Percentiles rank a stretch among this genome's conserved stretches.
phyloP scores from a whole-genome alignment of 2,329 filamentous ascomycete genomes.

The Sporothrix pseudoabietina region DNA sequence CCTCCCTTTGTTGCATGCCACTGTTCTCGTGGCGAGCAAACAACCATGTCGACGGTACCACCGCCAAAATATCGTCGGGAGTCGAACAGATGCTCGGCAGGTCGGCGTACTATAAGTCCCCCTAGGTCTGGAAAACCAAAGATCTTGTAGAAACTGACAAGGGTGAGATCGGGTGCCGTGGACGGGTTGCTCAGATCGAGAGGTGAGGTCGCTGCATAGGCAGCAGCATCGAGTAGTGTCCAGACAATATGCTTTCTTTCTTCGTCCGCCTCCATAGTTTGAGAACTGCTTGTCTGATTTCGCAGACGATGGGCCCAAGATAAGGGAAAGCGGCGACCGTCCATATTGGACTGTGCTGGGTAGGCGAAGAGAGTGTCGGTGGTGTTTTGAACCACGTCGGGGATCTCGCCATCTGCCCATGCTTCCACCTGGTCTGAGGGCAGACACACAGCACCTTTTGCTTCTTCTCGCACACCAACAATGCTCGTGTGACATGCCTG shows the following conservation, averaged over 20 bases:
- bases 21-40: conserved; percentile 68
- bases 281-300: neutral
- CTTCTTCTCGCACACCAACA: conserved; percentile 76
- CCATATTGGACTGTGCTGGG: conserved; percentile 91
- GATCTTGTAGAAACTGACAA: conserved; percentile 94
- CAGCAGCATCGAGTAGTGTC: conserved; percentile 82
- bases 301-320: conserved; percentile 58
- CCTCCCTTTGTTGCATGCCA: conserved; percentile 76
- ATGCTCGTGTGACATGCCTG: conserved; percentile 83
- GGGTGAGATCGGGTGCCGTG: conserved; percentile 77
- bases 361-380: conserved; percentile 68
- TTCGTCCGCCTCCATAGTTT: conserved; percentile 27
- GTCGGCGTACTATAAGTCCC: conserved; percentile 77
- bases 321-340: conserved; percentile 73
- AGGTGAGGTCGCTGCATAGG: conserved; percentile 73
- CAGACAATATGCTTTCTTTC: conserved; percentile 49
- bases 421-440: conserved; percentile 62
- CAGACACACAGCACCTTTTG: conserved; percentile 66
- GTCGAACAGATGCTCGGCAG: conserved; percentile 64
- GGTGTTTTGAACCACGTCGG: neutral
- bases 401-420: conserved; percentile 58
- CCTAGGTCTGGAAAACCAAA: conserved; percentile 95
- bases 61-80: conserved; percentile 84
- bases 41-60: conserved; percentile 89
- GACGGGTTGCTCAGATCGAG: conserved; percentile 67